phyloP scores from a whole-genome alignment of 2,329 filamentous ascomycete genomes.

The Huntiella bhutanensis region DNA sequence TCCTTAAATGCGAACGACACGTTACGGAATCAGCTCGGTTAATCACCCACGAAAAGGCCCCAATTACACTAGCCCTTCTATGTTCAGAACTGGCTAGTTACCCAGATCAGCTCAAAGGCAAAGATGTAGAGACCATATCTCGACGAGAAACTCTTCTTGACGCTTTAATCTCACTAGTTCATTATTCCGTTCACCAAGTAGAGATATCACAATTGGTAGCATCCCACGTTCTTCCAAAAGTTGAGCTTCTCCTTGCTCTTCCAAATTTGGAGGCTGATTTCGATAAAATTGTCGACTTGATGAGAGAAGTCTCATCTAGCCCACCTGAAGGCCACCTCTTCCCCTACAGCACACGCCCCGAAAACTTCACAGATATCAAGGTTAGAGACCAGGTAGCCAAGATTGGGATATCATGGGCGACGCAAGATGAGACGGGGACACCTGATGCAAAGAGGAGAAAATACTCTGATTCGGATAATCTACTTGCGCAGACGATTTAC shows the following conservation, averaged over 20 bases:
- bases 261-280: conserved; percentile 1
- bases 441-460: conserved; percentile 17
- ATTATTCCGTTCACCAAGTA: conserved; percentile 12
- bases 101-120: conserved; percentile 17
- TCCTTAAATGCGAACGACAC: conserved; percentile 15
- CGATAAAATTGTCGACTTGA: not conserved
- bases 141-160: conserved; percentile 20
- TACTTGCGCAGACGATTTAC: conserved; percentile 9
- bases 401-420: conserved; percentile 16
- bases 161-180: conserved; percentile 22
- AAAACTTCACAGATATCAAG: conserved; percentile 13
- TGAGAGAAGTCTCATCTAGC: conserved; percentile 6
- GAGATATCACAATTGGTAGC: conserved; percentile 6
- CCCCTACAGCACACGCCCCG: conserved; percentile 9
- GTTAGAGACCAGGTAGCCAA: conserved; percentile 17
- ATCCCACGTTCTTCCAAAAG: conserved; percentile 8
- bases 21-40: conserved; percentile 4
- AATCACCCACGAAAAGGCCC: conserved; percentile 13
- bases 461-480: conserved; percentile 4
- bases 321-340: conserved; percentile 1
- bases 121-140: conserved; percentile 15
- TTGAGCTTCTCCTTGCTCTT: not conserved
- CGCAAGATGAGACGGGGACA: conserved; percentile 13
- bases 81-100: conserved; percentile 23
- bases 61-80: conserved; percentile 19